Evolutionary conservation across 1,284 basidiomycete species (phyloP).

Genomic region (Chondrostereum purpureum): DNA sequence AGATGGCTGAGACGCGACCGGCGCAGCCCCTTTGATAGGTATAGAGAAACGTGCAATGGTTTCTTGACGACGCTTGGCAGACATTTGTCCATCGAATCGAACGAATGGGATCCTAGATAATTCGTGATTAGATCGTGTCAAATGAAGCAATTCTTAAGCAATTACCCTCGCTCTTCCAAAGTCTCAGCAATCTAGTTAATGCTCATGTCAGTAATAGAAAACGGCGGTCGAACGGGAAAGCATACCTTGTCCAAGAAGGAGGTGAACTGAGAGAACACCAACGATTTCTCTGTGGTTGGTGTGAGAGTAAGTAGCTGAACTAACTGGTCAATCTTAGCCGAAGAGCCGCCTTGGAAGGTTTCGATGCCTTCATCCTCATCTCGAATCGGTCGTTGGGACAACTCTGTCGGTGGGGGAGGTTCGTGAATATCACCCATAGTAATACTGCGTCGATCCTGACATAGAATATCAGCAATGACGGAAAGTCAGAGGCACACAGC

Average conservation of each 20-base stretch:
- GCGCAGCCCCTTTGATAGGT: slow-evolving; percentile 37
- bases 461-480: slow-evolving; percentile 9
- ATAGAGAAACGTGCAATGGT: slow-evolving; percentile 69
- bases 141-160: slow-evolving; percentile 12
- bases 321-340: slow-evolving; percentile 80
- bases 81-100: slow-evolving; percentile 80
- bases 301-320: slow-evolving; percentile 66
- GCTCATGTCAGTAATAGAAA: slow-evolving; percentile 8
- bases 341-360: slow-evolving; percentile 46
- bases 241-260: slow-evolving; percentile 73
- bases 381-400: slow-evolving; percentile 49
- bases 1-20: not conserved
- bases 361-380: slow-evolving; percentile 38
- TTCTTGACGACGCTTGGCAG: slow-evolving; percentile 70
- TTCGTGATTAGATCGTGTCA: slow-evolving; percentile 3
- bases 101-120: slow-evolving; percentile 60
- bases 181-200: slow-evolving; percentile 59
- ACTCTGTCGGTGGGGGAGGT: slow-evolving; percentile 57
- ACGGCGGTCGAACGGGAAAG: too few relatives aligned
- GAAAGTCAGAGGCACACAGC: too few relatives aligned
- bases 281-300: slow-evolving; percentile 65
- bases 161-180: slow-evolving; percentile 58
- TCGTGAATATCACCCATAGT: slow-evolving; percentile 58
- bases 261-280: slow-evolving; percentile 85
- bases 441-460: slow-evolving; percentile 67